A percentile compares a stretch with the other conserved stretches of the same genome.
These are phyloP conservation scores for Capsicum rhomboideum DNA, from an alignment of 257 asterid genomes.

Conservation along the genomic window DNA sequence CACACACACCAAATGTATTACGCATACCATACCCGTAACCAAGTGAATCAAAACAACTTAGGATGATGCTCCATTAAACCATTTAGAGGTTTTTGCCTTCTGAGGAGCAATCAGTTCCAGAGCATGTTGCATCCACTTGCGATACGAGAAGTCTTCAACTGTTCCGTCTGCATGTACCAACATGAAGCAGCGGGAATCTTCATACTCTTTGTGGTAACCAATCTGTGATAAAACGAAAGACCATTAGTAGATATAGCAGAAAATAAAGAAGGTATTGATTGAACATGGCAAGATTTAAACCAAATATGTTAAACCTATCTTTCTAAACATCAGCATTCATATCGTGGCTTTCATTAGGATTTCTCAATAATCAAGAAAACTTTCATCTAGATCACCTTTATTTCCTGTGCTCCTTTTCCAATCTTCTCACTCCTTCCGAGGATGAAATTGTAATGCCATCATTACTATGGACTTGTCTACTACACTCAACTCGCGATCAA, in stretches of 20 bases:
- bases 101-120: conserved; percentile 43
- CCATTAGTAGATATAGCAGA: not conserved
- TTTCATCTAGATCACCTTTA: conserved; percentile 49
- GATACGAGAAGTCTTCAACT: conserved; percentile 80
- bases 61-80: conserved; percentile 14
- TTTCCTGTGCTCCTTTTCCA: conserved; percentile 53
- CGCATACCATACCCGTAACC: not conserved
- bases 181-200: conserved; percentile 60
- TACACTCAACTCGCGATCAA: conserved; percentile 31
- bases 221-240: conserved; percentile 37
- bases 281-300: not conserved
- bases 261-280: not conserved
- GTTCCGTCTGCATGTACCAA: conserved; percentile 69
- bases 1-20: not conserved
- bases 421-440: conserved; percentile 53
- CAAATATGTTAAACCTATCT: not conserved
- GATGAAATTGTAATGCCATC: conserved; percentile 68
- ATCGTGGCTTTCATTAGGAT: not conserved
- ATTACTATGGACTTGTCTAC: conserved; percentile 52
- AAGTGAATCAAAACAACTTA: not conserved
- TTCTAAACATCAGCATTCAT: not conserved
- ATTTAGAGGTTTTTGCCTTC: conserved; percentile 29
- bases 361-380: not conserved
- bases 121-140: conserved; percentile 62
- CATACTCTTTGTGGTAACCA: conserved; percentile 57